phyloP scores from a whole-genome alignment of 345 rosid genomes.

The Populus deltoides region DNA sequence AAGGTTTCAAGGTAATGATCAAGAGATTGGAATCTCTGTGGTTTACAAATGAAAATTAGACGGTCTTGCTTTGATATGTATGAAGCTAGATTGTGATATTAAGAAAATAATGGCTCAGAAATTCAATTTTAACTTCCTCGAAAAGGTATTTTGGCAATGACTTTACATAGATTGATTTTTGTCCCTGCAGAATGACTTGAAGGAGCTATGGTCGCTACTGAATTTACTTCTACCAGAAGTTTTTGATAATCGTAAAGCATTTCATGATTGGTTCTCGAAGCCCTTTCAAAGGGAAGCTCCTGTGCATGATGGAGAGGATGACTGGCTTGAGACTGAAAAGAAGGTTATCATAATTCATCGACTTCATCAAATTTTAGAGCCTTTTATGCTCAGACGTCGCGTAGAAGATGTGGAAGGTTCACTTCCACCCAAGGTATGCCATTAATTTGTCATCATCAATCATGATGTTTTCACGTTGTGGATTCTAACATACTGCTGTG shows the following conservation, averaged over 20 bases:
- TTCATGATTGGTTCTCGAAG: slow-evolving; percentile 99
- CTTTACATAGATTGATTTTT: slow-evolving; percentile 3
- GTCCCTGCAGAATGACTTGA: slow-evolving; percentile 84
- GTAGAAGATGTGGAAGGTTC: slow-evolving; percentile 99
- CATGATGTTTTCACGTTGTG: background rate
- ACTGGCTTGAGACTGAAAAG: slow-evolving; percentile 99
- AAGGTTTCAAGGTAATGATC: background rate
- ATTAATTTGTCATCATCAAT: slow-evolving; percentile 1
- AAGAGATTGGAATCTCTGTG: background rate
- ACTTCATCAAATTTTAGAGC: slow-evolving; percentile 99
- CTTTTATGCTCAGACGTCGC: slow-evolving; percentile 99
- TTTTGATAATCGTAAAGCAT: slow-evolving; percentile 96
- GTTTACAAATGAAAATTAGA: background rate
- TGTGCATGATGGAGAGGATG: slow-evolving; percentile 84
- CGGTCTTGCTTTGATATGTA: background rate
- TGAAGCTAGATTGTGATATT: background rate
- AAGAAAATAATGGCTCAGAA: background rate
- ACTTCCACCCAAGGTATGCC: slow-evolving; percentile 93
- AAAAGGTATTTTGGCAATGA: background rate
- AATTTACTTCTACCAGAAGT: slow-evolving; percentile 99
- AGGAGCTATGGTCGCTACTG: slow-evolving; percentile 98
- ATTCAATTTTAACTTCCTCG: background rate
- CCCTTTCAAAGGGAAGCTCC: slow-evolving; percentile 93
- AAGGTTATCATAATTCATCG: slow-evolving; percentile 97
- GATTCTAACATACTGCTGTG: background rate